phyloP scores from a whole-genome alignment of 495 filamentous ascomycete genomes.

The Penicillium parvum region DNA sequence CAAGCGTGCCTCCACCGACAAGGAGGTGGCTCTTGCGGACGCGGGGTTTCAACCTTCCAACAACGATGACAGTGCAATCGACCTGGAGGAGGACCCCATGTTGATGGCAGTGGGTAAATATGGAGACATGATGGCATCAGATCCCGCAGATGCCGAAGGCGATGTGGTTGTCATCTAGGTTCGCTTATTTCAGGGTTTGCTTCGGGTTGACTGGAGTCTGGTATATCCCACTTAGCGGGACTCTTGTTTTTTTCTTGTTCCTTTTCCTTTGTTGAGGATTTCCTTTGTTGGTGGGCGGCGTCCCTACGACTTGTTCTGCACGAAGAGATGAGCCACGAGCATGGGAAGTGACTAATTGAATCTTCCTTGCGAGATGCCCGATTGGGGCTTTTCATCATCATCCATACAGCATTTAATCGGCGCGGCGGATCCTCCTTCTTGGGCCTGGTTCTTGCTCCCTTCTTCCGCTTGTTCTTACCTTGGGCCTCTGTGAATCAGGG shows the following conservation, averaged over 20 bases:
- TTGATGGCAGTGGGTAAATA: conserved; percentile 48
- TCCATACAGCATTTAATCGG: conserved; percentile 29
- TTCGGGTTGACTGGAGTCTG: background rate
- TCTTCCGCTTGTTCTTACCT: conserved; percentile 9
- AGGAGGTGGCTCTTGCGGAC: conserved; percentile 27
- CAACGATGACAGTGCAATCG: conserved; percentile 47
- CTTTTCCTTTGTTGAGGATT: conserved; percentile 16
- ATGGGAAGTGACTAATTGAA: conserved; percentile 12
- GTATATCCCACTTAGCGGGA: background rate
- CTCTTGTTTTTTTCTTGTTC: conserved; percentile 12
- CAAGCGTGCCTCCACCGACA: conserved; percentile 17
- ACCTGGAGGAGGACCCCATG: conserved; percentile 45
- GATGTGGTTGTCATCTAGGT: conserved; percentile 45
- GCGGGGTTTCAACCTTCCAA: conserved; percentile 34
- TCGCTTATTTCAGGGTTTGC: background rate
- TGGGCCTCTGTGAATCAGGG: conserved; percentile 3
- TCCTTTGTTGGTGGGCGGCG: conserved; percentile 16
- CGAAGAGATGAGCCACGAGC: conserved; percentile 32
- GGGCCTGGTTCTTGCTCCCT: conserved; percentile 18
- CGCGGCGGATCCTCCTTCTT: conserved; percentile 14
- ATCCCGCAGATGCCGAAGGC: conserved; percentile 46
- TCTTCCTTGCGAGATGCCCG: conserved; percentile 9
- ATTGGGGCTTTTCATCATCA: conserved; percentile 12
- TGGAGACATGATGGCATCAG: conserved; percentile 46
- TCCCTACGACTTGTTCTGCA: conserved; percentile 22